Conservation (phyloP, 2,329 filamentous ascomycete species). For the Fusarium cyanostomum region DNA sequence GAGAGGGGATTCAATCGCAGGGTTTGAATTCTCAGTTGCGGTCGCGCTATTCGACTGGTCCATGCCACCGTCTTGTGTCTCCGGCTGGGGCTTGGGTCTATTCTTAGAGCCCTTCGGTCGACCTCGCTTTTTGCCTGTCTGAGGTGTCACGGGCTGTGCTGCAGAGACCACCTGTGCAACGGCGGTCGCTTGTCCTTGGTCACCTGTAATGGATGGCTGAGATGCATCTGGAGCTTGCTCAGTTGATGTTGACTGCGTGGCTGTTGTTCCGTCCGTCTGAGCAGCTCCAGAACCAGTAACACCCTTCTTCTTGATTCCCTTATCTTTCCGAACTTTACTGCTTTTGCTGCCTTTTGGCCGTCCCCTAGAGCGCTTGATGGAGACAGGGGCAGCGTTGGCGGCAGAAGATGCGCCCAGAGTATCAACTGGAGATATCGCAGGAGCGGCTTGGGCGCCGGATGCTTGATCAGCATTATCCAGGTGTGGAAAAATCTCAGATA, state of each 20-base stretch:
- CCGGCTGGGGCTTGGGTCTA: slow-evolving; percentile 46
- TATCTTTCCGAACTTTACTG: slow-evolving; percentile 56
- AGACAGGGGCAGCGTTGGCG: slow-evolving; percentile 4
- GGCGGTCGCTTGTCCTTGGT: slow-evolving; percentile 9
- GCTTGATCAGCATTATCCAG: slow-evolving; percentile 27
- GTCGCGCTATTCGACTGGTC: background rate
- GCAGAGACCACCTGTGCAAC: slow-evolving; percentile 12
- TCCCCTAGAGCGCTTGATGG: slow-evolving; percentile 58
- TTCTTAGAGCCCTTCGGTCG: slow-evolving; percentile 60
- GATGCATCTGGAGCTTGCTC: slow-evolving; percentile 1
- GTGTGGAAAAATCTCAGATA: slow-evolving; percentile 70
- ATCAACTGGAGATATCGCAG: slow-evolving; percentile 1
- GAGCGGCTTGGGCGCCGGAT: slow-evolving; percentile 35
- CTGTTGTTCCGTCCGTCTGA: slow-evolving; percentile 1
- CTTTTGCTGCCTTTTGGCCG: slow-evolving; percentile 64
- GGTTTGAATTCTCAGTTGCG: slow-evolving; percentile 1
- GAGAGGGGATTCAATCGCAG: slow-evolving; percentile 20
- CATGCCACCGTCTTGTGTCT: slow-evolving; percentile 2
- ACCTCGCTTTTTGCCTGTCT: slow-evolving; percentile 46
- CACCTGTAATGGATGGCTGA: background rate
- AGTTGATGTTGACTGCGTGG: background rate
- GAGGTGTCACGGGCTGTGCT: slow-evolving; percentile 31
- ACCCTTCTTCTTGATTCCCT: slow-evolving; percentile 59
- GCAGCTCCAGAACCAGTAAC: slow-evolving; percentile 4
- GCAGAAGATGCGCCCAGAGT: slow-evolving; percentile 9